Percentiles rank a stretch among this genome's conserved stretches.
Conservation (phyloP, 768 basidiomycete species). For the Tricholoma bakamatsutake region DNA sequence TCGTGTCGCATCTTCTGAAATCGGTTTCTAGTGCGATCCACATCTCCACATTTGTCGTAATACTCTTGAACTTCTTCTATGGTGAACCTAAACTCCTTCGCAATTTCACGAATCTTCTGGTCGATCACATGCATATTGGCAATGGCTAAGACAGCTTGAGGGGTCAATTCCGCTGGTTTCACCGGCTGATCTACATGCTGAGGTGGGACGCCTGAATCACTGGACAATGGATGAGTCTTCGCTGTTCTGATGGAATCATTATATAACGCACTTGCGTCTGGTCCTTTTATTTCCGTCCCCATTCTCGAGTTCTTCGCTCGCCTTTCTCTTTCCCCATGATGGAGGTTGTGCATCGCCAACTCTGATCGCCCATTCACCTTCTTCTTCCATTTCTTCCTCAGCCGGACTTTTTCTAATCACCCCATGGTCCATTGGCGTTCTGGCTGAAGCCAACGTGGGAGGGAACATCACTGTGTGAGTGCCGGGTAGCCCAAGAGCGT, state of each 20-base stretch:
- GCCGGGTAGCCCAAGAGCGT: constrained; percentile 7
- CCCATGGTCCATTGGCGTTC: constrained; percentile 24
- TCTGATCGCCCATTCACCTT: constrained; percentile 61
- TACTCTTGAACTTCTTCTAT: constrained; percentile 73
- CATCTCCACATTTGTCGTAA: constrained; percentile 69
- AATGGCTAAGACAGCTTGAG: constrained; percentile 29
- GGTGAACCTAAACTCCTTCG: constrained; percentile 64
- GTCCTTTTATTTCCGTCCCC: constrained; percentile 37
- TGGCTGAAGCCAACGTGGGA: constrained; percentile 16
- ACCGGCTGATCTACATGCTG: not conserved
- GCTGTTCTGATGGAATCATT: not conserved
- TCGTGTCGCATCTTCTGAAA: constrained; percentile 65
- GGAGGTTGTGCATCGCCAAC: constrained; percentile 62
- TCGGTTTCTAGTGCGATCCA: constrained; percentile 55
- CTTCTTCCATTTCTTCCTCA: constrained; percentile 65
- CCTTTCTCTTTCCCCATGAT: constrained; percentile 60
- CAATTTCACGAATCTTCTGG: constrained; percentile 59
- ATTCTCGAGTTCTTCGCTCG: constrained; percentile 30
- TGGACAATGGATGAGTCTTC: constrained; percentile 2
- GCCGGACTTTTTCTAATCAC: constrained; percentile 38
- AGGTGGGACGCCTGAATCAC: constrained; percentile 9
- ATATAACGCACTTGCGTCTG: constrained; percentile 33
- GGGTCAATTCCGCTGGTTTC: constrained; percentile 17
- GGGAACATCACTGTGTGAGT: constrained; percentile 13
- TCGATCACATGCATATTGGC: constrained; percentile 60